Conservation (phyloP, 164 flowering plant genomes). For the Taxillus chinensis region DNA sequence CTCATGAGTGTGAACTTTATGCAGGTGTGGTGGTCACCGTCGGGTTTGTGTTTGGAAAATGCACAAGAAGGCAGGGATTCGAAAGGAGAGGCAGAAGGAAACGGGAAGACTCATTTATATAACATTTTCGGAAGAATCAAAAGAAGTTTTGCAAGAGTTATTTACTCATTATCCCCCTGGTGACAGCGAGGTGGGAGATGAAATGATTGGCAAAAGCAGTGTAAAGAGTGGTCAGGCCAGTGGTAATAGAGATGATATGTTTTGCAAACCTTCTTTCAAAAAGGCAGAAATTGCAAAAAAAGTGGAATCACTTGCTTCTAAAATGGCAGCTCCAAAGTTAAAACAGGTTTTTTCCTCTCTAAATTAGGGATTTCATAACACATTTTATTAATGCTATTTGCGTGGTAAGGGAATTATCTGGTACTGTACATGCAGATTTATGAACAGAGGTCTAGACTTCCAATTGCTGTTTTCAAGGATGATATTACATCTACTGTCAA, state of each 20-base stretch:
- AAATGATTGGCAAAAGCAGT: slow-evolving; percentile 13
- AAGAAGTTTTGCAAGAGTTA: slow-evolving; percentile 41
- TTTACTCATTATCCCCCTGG: slow-evolving; percentile 68
- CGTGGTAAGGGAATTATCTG: slow-evolving; percentile 2
- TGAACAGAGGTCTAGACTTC: slow-evolving; percentile 63
- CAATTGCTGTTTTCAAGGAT: slow-evolving; percentile 72
- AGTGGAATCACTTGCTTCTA: slow-evolving; percentile 36
- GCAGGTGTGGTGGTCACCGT: slow-evolving; percentile 49
- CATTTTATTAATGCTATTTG: background rate
- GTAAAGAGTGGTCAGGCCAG: slow-evolving; percentile 9
- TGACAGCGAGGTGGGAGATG: slow-evolving; percentile 29
- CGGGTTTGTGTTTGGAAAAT: slow-evolving; percentile 55
- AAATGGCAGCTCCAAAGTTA: slow-evolving; percentile 22
- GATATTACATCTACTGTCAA: slow-evolving; percentile 56
- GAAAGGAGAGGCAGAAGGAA: slow-evolving; percentile 7
- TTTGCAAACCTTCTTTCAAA: slow-evolving; percentile 37
- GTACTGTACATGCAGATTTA: slow-evolving; percentile 40
- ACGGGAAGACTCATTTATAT: slow-evolving; percentile 24
- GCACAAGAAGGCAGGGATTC: slow-evolving; percentile 12
- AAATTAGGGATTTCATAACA: background rate
- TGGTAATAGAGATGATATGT: slow-evolving; percentile 33
- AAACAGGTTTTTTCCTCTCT: slow-evolving; percentile 34
- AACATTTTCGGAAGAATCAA: slow-evolving; percentile 57
- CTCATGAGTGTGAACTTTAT: slow-evolving; percentile 5
- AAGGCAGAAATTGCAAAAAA: slow-evolving; percentile 47